Percentiles rank a stretch among this genome's conserved stretches.
These are phyloP conservation scores for Solanum hybrid DNA, from an alignment of 305 asterid genomes.

Conservation along the genomic window DNA sequence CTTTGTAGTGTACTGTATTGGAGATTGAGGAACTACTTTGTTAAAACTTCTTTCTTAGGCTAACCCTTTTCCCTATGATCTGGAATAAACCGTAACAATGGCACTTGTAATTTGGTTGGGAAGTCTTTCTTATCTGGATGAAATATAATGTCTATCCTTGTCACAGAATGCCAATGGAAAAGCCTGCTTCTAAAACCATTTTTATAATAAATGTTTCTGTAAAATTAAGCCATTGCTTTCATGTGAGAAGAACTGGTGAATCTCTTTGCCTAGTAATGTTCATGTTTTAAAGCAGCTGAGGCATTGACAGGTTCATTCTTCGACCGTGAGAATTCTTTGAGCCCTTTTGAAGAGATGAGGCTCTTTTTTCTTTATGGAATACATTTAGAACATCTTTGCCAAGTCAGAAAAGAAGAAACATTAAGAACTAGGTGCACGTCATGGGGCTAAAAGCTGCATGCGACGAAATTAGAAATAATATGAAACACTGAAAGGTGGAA, in stretches of 20 bases:
- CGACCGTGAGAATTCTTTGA: neutral
- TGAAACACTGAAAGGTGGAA: neutral
- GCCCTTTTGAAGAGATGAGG: neutral
- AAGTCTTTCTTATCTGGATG: neutral
- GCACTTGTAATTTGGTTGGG: neutral
- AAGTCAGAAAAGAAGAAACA: neutral
- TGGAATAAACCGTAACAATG: neutral
- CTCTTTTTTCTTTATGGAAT: neutral
- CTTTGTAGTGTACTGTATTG: neutral
- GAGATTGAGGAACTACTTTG: neutral
- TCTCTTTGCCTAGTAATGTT: neutral
- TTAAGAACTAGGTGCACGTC: neutral
- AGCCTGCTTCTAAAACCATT: neutral
- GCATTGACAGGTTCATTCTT: neutral
- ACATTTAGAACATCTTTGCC: neutral
- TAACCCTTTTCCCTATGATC: neutral
- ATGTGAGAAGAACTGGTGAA: neutral
- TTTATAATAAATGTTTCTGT: neutral
- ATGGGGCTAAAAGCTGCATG: neutral
- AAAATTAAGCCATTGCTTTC: neutral
- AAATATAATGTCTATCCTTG: neutral
- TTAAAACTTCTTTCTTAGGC: neutral
- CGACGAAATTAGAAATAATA: neutral
- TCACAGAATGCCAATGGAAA: neutral
- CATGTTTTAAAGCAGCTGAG: neutral